Evolutionary conservation across 139 green algal genomes (phyloP).

Genomic region (Edaphochlamys debaryana): DNA sequence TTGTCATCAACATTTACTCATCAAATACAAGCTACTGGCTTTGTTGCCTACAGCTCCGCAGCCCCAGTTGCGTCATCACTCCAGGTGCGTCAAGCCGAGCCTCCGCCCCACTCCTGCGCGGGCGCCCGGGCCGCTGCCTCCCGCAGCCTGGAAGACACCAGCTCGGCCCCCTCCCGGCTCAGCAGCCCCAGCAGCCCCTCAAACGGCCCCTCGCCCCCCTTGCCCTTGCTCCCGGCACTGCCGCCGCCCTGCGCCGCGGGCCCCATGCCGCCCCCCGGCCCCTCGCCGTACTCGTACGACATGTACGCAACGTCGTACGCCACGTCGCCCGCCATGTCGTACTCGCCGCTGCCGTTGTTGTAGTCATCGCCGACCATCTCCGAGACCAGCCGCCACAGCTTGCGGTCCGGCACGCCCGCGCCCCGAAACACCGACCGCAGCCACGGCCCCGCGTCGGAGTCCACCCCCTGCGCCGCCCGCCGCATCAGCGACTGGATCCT

Average conservation of each 20-base stretch:
- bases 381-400: neutral
- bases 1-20: no score
- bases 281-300: neutral
- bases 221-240: no score
- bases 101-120: neutral
- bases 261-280: neutral
- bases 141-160: slow-evolving; percentile 6
- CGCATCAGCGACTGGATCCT: slow-evolving; percentile 16
- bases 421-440: neutral
- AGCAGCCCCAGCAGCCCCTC: slow-evolving; percentile 7
- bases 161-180: neutral
- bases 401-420: neutral
- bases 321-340: neutral
- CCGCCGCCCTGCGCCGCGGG: neutral
- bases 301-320: neutral
- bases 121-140: neutral
- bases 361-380: slow-evolving; percentile 21
- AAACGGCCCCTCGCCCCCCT: neutral
- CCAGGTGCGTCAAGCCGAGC: no score
- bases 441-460: slow-evolving; percentile 5
- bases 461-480: slow-evolving; percentile 12
- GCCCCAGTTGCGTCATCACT: no score
- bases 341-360: neutral
- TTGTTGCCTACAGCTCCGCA: no score
- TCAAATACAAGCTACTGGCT: no score